Evolutionary conservation across 1,284 basidiomycete genomes (phyloP), one percentile per base, ranked within the genome.

Genomic region (Marasmius oreades): DNA sequence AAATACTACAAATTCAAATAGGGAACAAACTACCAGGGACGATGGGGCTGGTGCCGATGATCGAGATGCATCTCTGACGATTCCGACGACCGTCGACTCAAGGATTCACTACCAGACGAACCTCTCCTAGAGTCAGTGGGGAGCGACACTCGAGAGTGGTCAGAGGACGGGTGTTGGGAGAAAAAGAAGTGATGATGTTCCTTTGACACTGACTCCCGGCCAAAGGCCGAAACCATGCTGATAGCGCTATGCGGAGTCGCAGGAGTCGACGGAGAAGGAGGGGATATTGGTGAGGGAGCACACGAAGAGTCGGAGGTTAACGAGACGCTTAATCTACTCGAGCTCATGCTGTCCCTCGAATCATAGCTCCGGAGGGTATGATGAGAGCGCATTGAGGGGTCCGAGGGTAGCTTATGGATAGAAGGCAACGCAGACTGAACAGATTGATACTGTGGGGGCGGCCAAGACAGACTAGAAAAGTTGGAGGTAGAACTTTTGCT

Each of bases 211-310:
- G 26, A 4, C 47, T 31, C 26, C n/a, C 26, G 47, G 14, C n/a
- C 47, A 14, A 50, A 20, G 14, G 23, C 28, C 12, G 47, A 34
- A 16, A n/a, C 26, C 26, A 31, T 56, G 16, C 39, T 37, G 8
- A 37, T 34, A 3, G 33, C 31, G n/a, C 51, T 33, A n/a, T 56
- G 58, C 4, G 58, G 58, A 8, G 58, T 59, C 1, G 52, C 54
- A n/a, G 58, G 58, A 7, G 55, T 59, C n/a, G 58, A 51, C 24
- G 58, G 58, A 12, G 58, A 59, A 4, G 58, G 52, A 20, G 58
- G 55, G 16, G 58, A 59, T 10, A 56, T 45, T 14, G 58, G 58
- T 24, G 58, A 59, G 5, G 55, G 58, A 26, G 55, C 51, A 6
- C 54, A 45, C 3, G 52, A 53, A 31, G 36, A 28, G 31, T 58